phyloP scores from a whole-genome alignment of 140 eudicot species.

The Oenanthe javanica region DNA sequence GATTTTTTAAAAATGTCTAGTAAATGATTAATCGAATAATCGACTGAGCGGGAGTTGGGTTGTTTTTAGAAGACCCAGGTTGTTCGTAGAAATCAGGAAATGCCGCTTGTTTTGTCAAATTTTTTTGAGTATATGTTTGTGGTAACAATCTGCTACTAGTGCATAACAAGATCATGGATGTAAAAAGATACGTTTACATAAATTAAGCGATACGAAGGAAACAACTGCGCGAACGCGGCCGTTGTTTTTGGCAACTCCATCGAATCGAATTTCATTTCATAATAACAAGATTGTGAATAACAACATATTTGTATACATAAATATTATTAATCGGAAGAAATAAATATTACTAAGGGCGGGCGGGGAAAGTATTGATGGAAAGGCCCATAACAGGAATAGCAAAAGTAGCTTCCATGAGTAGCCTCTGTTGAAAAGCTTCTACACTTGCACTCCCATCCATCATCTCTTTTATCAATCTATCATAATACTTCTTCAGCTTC shows the following conservation, averaged over 20 bases:
- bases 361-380: constrained; percentile 23
- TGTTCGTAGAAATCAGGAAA: no score
- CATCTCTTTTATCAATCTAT: constrained; percentile 32
- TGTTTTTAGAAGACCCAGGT: no score
- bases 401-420: constrained; percentile 56
- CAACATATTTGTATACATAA: no score
- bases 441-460: constrained; percentile 32
- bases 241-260: neutral
- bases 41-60: no score
- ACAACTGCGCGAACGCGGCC: neutral
- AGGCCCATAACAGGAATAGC: constrained; percentile 71
- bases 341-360: neutral
- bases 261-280: neutral
- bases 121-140: no score
- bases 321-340: no score
- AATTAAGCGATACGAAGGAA: neutral
- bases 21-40: no score
- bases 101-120: no score
- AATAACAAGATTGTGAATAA: no score
- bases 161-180: no score
- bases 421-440: constrained; percentile 46
- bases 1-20: no score
- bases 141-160: no score
- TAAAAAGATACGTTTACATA: neutral
- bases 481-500: constrained; percentile 44